Evolutionary conservation across 139 green algal species (phyloP).

Genomic region (Coelastrella sp.): DNA sequence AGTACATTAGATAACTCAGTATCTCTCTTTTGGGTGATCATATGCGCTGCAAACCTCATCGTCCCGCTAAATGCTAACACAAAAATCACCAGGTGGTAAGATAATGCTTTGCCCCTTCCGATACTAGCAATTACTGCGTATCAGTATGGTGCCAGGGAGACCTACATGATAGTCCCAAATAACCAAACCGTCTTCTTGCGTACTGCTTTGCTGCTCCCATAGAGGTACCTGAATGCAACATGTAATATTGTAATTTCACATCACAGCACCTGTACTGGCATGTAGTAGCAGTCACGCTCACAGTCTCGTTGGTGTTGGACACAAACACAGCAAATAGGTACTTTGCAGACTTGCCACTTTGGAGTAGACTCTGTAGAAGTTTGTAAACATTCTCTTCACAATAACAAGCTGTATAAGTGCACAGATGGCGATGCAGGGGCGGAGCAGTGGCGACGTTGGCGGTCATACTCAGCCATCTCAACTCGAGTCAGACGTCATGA

Average conservation of each 20-base stretch:
- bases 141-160: background rate
- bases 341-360: background rate
- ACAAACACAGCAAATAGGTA: conserved; percentile 56
- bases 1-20: background rate
- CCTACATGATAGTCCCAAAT: conserved; percentile 70
- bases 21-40: background rate
- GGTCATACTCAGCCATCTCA: no score
- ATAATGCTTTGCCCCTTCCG: background rate
- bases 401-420: conserved; percentile 60
- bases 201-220: conserved; percentile 54
- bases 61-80: background rate
- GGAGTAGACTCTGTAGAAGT: conserved; percentile 27
- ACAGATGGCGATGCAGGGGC: background rate
- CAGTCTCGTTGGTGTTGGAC: conserved; percentile 52
- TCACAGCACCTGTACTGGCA: background rate
- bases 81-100: background rate
- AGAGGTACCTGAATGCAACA: conserved; percentile 49
- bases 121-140: background rate
- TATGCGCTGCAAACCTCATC: background rate
- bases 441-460: background rate
- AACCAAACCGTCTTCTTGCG: conserved; percentile 14
- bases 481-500: no score
- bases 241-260: background rate
- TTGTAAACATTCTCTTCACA: conserved; percentile 65
- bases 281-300: background rate